Percentiles rank a stretch among this genome's conserved stretches.
Conservation (phyloP, 257 asterid species). For the Solanum peruvianum region DNA sequence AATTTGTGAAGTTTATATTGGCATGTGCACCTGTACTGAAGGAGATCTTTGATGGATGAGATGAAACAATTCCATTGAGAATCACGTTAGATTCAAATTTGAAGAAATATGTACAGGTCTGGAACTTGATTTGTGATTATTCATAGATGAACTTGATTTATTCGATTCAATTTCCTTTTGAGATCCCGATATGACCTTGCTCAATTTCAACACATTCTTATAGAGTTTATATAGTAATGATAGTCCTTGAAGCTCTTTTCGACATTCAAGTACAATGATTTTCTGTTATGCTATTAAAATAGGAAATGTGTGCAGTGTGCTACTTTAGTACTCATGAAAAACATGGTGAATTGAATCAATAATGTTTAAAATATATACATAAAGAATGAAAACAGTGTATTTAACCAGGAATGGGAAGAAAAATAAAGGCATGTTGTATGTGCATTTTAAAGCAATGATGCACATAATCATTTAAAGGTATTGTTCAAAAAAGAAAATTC, state of each 20-base stretch:
- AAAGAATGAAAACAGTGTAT: not conserved
- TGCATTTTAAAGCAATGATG: not conserved
- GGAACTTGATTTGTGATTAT: not conserved
- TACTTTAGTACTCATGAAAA: not conserved
- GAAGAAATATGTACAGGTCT: not conserved
- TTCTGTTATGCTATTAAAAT: not conserved
- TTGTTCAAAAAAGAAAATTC: too few relatives aligned
- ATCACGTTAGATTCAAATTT: constrained; percentile 24
- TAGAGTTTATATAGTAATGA: not conserved
- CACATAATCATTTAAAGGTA: too few relatives aligned
- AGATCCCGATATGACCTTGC: too few relatives aligned
- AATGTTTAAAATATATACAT: not conserved
- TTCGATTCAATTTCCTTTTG: too few relatives aligned
- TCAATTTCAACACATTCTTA: too few relatives aligned
- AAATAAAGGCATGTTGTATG: too few relatives aligned
- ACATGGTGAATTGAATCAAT: not conserved
- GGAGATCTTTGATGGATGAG: constrained; percentile 39
- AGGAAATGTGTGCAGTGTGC: not conserved
- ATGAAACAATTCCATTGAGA: constrained; percentile 35
- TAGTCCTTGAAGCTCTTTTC: not conserved
- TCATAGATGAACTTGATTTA: too few relatives aligned
- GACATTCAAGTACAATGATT: not conserved
- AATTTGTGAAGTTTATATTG: not conserved
- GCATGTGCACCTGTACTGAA: constrained; percentile 35
- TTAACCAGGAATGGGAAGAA: not conserved